Evolutionary conservation across 1,284 basidiomycete species (phyloP).

Genomic region (Psilocybe mexicana): DNA sequence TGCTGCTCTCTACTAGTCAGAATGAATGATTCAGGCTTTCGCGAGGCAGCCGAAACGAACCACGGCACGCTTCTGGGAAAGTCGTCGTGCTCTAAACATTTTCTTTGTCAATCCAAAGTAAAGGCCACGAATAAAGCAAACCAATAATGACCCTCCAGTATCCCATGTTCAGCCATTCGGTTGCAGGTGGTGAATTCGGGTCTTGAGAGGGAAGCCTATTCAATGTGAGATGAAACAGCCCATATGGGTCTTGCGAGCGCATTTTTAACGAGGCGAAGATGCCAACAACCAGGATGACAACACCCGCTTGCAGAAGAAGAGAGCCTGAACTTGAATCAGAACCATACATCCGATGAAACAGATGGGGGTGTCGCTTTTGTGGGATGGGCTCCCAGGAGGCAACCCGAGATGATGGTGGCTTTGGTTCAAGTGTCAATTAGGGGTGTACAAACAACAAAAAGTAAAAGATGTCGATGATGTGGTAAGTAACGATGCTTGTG

Average conservation of each 20-base stretch:
- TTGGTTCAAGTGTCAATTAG: neutral
- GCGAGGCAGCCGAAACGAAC: constrained; percentile 29
- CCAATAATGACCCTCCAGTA: constrained; percentile 52
- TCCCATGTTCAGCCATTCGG: constrained; percentile 73
- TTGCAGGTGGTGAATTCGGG: constrained; percentile 36
- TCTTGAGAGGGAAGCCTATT: constrained; percentile 42
- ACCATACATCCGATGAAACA: neutral
- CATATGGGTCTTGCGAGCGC: constrained; percentile 48
- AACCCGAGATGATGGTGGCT: neutral
- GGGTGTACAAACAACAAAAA: neutral
- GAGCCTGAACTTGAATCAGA: neutral
- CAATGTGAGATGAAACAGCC: constrained; percentile 51
- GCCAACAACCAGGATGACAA: constrained; percentile 1
- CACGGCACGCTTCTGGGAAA: constrained; percentile 65
- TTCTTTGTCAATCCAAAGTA: neutral
- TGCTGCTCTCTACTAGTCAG: constrained; percentile 34
- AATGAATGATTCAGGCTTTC: neutral
- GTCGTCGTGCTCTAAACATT: constrained; percentile 41
- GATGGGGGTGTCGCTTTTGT: neutral
- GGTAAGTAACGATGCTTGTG: too few relatives aligned
- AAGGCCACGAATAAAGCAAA: neutral
- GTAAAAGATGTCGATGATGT: too few relatives aligned
- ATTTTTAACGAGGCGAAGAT: constrained; percentile 7
- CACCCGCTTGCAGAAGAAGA: neutral
- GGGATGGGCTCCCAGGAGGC: neutral